Conservation (phyloP, 169 alveolate species). For the Cryptosporidium sp. region DNA sequence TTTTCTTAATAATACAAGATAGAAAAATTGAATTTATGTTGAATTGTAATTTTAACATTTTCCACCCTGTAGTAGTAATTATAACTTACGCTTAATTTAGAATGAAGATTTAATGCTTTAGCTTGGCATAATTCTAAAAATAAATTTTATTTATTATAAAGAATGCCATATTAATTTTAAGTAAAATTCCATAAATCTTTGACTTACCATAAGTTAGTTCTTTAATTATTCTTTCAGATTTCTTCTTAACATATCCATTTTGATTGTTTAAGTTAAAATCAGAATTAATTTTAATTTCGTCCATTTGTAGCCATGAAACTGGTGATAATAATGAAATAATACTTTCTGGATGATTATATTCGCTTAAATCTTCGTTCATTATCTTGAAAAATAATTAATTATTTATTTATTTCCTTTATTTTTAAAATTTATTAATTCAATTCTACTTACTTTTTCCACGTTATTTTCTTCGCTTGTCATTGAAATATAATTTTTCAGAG, state of each 20-base stretch:
- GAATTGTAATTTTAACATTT: too few species aligned
- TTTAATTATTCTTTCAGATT: conserved; percentile 41
- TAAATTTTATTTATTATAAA: not conserved
- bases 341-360: conserved; percentile 15
- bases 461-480: not conserved
- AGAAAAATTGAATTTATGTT: too few species aligned
- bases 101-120: conserved; percentile 30
- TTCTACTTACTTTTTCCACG: conserved; percentile 1
- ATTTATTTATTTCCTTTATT: not conserved
- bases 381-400: not conserved
- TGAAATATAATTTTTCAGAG: not conserved
- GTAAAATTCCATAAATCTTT: not conserved
- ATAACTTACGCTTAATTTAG: conserved; percentile 26
- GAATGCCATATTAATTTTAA: too few species aligned
- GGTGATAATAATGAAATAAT: conserved; percentile 56
- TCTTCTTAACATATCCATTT: not conserved
- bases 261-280: not conserved
- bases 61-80: not conserved
- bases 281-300: conserved; percentile 20
- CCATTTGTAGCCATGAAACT: conserved; percentile 74
- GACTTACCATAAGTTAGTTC: conserved; percentile 68
- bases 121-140: conserved; percentile 31
- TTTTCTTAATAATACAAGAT: not conserved
- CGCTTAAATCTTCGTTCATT: not conserved
- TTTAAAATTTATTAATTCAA: not conserved